Evolutionary conservation across 164 flowering plant species (phyloP), one percentile per base, ranked within the genome.

Genomic region (Aristolochia contorta): DNA sequence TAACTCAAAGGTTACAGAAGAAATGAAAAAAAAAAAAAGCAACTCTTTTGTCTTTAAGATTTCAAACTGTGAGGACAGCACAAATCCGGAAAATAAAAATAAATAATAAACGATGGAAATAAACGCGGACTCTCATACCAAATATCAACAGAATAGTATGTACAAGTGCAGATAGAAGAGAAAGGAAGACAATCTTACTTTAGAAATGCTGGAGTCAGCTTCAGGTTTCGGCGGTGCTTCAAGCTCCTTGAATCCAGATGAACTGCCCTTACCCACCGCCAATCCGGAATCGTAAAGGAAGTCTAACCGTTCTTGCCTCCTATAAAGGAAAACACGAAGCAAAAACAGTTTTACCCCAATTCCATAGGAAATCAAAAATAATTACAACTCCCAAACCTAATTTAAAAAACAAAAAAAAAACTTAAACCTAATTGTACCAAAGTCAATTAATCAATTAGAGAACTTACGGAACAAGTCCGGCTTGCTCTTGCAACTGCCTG

Each of bases 201-300:
- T 74, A 22, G 82, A 54, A 23, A 80, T 25, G 12, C 70, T 63
- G 48, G 74, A 18, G 25, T 59, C 76, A 14, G 67, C 58, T 10
- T 77, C 77, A 4, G 59, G 18, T 46, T 64, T 73, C 0, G 84
- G 85, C 12, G 67, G 25, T 1, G 80, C 58, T 67, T 83, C 83
- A 8, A 86, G 84, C 12, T 80, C 76, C 67, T 83, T 83, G 71
- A 92, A 92, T 22, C 86, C 83, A 43, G 75, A 80, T 10, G 82
- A 75, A 54, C 78, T 74, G 10, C 78, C 67, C 60, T 82, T 87
- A 10, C 98, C 98, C 24, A 90, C 96, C 1, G 92, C 79, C 64
- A 93, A 73, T 51, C 99, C 99, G 14, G 99, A 93, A 32, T 93
- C 99, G 51, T 93, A 93, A 25, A 93, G 67, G 56, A 93, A 93